phyloP scores from a whole-genome alignment of 192 early-diverging fungal genomes.

The Geranomyces michiganensis region DNA sequence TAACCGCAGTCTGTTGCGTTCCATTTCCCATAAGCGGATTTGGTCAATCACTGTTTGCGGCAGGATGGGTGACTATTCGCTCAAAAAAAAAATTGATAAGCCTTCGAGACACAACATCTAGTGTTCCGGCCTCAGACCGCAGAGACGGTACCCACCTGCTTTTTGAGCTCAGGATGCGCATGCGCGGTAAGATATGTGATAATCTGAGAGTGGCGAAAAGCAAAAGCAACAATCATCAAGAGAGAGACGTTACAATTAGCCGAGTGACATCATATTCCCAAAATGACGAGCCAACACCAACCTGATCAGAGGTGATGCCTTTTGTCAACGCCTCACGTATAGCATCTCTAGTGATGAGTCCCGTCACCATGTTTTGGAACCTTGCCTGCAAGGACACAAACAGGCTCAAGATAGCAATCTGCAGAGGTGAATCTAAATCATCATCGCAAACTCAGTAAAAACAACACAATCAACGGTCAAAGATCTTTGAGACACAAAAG shows the following conservation, averaged over 20 bases:
- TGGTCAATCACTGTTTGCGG: constrained; percentile 94
- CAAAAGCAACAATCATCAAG: not conserved
- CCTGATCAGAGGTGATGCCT: constrained; percentile 93
- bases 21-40: constrained; percentile 94
- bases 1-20: constrained; percentile 74
- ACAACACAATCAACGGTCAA: not conserved
- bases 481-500: no score
- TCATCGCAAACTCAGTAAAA: not conserved
- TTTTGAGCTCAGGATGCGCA: constrained; percentile 92
- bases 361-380: constrained; percentile 92
- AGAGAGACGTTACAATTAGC: no score
- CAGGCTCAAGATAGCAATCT: constrained; percentile 89
- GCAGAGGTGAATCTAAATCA: constrained; percentile 74
- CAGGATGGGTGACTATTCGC: constrained; percentile 74
- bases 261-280: no score
- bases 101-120: not conserved
- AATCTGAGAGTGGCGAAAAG: constrained; percentile 56
- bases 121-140: not conserved
- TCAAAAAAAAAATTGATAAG: no score
- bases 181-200: constrained; percentile 86
- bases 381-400: constrained; percentile 83
- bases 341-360: constrained; percentile 83
- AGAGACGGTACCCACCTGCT: constrained; percentile 45
- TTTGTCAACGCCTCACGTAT: constrained; percentile 78
- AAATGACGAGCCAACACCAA: constrained; percentile 15